Base-by-base conservation (phyloP, 164 flowering plant genomes). In the Sedum album region DNA sequence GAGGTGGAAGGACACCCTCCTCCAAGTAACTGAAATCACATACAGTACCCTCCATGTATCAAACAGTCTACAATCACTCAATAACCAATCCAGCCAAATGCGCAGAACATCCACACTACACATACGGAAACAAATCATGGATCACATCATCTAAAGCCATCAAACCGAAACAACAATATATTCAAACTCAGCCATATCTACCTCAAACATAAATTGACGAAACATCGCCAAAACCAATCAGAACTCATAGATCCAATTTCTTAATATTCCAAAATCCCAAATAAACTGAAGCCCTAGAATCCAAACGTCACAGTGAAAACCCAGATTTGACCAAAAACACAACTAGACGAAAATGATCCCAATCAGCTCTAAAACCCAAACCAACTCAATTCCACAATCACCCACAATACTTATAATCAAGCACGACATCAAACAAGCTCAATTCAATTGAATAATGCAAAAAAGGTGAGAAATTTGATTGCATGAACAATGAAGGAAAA, bases 1-100 rank as follows among this genome's bases (percentile, higher is more conserved):
- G 98, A 46, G 98, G 97, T 73, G 91, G 79, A 70, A 85, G 85
- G n/a, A 84, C 83, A 79, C 83, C 91, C 0, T 82, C 81, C 70
- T 89, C 92, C 80, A 84, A 77, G 28, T 81, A 84, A 80, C 82
- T 81, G 33, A 76, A 62, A 73, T 75, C 82, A 70, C 84, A 84
- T 60, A 77, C 64, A 60, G 85, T 85, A 60, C 76, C 73, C 72
- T 87, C 93, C 84, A 86, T 84, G n/a, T 62, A 36, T 65, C 17
- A 73, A 70, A 15, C 4, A 51, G 21, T 23, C 8, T 2, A 10
- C 57, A 6, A 21, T 21, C 57, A 51, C 5, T 15, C 21, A 4
- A 51, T 6, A 18, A 4, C 31, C 67, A 33, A 14, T 65, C 20
- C 25, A 14, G 39, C 67, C 28, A 41, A 33, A 5, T 6, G 30